Conservation (phyloP, 225 moss, liverwort and hornwort genomes). For the Polytrichum commune region DNA sequence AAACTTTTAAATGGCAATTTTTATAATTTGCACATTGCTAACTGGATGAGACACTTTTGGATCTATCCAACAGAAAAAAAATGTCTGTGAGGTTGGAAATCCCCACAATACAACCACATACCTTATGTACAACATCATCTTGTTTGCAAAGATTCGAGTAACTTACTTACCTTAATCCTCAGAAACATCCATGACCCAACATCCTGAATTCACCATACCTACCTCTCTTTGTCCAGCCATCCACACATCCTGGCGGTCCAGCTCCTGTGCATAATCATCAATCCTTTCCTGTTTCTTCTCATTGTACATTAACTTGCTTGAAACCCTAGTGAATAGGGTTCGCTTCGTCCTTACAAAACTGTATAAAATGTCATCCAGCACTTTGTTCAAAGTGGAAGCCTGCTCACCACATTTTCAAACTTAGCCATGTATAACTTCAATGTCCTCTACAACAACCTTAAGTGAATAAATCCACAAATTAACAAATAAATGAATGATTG, state of each 20-base stretch:
- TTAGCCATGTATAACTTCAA: constrained; percentile 10
- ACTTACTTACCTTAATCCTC: not conserved
- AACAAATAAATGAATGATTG: too few species aligned
- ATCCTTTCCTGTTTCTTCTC: constrained; percentile 47
- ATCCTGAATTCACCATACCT: constrained; percentile 17
- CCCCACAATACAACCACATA: too few species aligned
- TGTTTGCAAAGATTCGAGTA: too few species aligned
- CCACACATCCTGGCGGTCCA: constrained; percentile 52
- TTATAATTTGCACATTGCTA: too few species aligned
- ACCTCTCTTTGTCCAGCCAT: constrained; percentile 61
- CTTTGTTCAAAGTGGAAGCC: constrained; percentile 40
- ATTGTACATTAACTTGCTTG: constrained; percentile 40
- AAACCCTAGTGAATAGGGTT: constrained; percentile 57
- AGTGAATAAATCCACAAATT: not conserved
- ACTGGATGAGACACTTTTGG: too few species aligned
- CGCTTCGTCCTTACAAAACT: constrained; percentile 54
- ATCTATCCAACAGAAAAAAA: too few species aligned
- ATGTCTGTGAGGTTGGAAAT: too few species aligned
- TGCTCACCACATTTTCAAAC: constrained; percentile 20
- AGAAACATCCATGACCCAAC: constrained; percentile 3
- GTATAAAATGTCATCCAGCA: constrained; percentile 55
- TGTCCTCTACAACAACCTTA: not conserved
- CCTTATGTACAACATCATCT: too few species aligned
- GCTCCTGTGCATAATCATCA: constrained; percentile 52
- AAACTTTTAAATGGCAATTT: too few species aligned